These are phyloP conservation scores for Leccinum uliginosum DNA, from an alignment of 768 basidiomycete species.

Conservation along the genomic window DNA sequence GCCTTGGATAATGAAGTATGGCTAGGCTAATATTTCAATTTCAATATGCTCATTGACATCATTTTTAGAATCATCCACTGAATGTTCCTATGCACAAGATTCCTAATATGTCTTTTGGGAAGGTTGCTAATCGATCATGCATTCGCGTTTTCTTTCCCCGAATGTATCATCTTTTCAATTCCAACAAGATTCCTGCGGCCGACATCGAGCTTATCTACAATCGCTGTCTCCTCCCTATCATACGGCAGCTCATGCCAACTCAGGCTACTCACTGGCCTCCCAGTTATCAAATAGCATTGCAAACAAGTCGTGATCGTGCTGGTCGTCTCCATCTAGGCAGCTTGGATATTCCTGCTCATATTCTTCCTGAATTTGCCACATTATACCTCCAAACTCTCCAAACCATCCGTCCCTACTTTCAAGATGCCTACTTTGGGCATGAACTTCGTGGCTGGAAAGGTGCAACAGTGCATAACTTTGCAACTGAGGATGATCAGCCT, in stretches of 20 bases:
- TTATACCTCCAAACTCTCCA: background rate
- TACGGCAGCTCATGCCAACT: background rate
- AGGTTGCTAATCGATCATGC: background rate
- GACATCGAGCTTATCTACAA: conserved; percentile 2
- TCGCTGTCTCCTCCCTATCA: background rate
- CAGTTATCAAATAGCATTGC: background rate
- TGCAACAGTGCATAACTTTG: too few relatives aligned
- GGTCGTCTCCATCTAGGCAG: background rate
- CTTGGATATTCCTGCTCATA: background rate
- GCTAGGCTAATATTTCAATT: too few relatives aligned
- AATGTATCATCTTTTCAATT: background rate
- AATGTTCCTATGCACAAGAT: background rate
- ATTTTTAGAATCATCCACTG: background rate
- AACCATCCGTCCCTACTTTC: background rate
- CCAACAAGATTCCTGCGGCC: background rate
- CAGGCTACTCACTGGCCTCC: conserved; percentile 1
- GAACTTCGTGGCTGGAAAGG: too few relatives aligned
- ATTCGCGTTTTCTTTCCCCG: conserved; percentile 1
- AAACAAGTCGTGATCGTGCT: background rate
- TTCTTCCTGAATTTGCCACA: background rate
- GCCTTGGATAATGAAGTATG: background rate
- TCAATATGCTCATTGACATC: too few relatives aligned
- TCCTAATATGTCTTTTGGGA: background rate
- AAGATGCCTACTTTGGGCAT: too few relatives aligned
- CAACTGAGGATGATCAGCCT: too few relatives aligned